These are phyloP conservation scores for Aspergillus pseudonomiae DNA, from an alignment of 2,329 filamentous ascomycete genomes.

Conservation along the genomic window DNA sequence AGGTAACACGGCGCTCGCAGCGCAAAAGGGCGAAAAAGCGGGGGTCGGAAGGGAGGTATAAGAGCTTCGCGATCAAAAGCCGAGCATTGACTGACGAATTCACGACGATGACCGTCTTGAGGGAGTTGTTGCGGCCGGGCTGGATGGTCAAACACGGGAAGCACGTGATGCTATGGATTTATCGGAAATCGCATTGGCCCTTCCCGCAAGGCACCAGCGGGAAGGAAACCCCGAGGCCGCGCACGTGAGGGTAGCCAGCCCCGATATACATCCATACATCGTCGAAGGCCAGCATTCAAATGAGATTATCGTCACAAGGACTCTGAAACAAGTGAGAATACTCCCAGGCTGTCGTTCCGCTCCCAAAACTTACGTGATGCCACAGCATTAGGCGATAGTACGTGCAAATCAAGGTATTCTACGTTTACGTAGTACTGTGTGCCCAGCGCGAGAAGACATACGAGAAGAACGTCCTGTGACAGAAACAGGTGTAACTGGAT, in stretches of 20 bases:
- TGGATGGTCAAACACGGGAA: not conserved
- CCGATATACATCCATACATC: too few species aligned
- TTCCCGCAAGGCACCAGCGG: not conserved
- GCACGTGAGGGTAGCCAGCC: not conserved
- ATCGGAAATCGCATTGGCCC: not conserved
- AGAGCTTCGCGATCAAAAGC: not conserved
- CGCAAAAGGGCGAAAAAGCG: not conserved
- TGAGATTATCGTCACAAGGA: too few species aligned
- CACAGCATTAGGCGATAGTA: not conserved
- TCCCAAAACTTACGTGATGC: too few species aligned
- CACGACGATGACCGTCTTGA: not conserved
- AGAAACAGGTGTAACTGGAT: not conserved
- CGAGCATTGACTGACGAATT: not conserved
- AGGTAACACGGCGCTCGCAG: constrained; percentile 13
- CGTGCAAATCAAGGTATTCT: not conserved
- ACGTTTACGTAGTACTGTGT: not conserved
- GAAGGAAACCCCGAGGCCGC: not conserved
- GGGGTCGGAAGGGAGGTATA: not conserved
- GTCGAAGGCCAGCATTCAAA: too few species aligned
- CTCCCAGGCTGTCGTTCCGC: too few species aligned
- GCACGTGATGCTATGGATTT: constrained; percentile 1
- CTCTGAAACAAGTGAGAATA: too few species aligned
- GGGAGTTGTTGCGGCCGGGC: not conserved
- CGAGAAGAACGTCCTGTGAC: not conserved
- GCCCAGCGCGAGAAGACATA: not conserved